These are phyloP conservation scores for Boletus huronensis DNA, from an alignment of 768 basidiomycete genomes.

Conservation along the genomic window DNA sequence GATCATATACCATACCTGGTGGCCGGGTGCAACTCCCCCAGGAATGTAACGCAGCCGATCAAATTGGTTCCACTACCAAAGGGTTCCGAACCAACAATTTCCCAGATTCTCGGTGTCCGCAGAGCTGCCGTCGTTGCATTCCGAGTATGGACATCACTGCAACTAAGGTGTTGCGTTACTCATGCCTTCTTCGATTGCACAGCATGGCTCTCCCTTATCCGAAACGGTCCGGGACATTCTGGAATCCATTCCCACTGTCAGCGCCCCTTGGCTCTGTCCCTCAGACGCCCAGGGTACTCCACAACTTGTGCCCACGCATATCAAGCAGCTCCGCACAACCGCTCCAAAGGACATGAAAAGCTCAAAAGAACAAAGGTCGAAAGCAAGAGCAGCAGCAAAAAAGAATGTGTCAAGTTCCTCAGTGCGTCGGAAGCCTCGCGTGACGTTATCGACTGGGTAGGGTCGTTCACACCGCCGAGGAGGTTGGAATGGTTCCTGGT, in stretches of 20 bases:
- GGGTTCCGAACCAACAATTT: conserved; percentile 60
- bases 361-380: conserved; percentile 55
- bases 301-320: conserved; percentile 62
- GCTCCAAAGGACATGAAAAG: conserved; percentile 76
- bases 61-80: conserved; percentile 64
- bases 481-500: not conserved
- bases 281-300: conserved; percentile 9
- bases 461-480: not conserved
- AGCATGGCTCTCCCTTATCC: conserved; percentile 44
- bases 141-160: conserved; percentile 47
- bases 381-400: conserved; percentile 50
- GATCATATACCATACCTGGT: conserved; percentile 75
- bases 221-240: conserved; percentile 38
- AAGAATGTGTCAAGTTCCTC: conserved; percentile 9
- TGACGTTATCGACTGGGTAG: conserved; percentile 16
- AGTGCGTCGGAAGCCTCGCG: conserved; percentile 17
- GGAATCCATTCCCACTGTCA: conserved; percentile 48
- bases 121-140: conserved; percentile 65
- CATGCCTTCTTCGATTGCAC: not conserved
- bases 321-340: conserved; percentile 78
- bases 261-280: conserved; percentile 62
- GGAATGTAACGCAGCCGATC: conserved; percentile 33
- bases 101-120: conserved; percentile 60
- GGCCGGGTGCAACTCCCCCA: conserved; percentile 64
- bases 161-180: not conserved